Evolutionary conservation across 306 rosid genomes (phyloP).

Genomic region (Arachis hypogaea): DNA sequence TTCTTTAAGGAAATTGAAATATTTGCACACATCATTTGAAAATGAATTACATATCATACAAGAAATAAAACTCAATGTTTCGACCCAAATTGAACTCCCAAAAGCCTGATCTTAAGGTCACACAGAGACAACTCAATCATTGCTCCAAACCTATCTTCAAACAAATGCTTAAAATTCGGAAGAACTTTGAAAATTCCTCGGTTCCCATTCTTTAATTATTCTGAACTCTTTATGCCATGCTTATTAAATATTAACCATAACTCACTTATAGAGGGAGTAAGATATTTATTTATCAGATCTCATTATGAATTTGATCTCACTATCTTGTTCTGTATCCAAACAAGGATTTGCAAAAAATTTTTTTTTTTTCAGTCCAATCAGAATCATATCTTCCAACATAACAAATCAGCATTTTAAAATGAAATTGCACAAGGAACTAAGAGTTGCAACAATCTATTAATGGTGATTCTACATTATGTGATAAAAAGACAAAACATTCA

Average conservation of each 20-base stretch:
- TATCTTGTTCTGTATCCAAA: neutral
- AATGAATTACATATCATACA: neutral
- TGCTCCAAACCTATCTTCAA: too few species aligned
- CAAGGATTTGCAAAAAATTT: neutral
- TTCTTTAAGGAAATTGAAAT: conserved; percentile 10
- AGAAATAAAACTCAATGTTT: neutral
- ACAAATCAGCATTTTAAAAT: conserved; percentile 15
- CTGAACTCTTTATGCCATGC: too few species aligned
- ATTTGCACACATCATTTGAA: conserved; percentile 24
- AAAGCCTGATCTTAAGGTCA: too few species aligned
- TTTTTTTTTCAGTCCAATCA: conserved; percentile 24
- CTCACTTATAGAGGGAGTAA: neutral
- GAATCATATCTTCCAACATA: conserved; percentile 13
- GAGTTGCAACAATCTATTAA: conserved; percentile 34
- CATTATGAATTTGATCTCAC: neutral
- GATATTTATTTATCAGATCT: neutral
- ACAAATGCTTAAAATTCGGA: too few species aligned
- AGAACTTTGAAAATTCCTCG: too few species aligned
- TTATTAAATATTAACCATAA: neutral
- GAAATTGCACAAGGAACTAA: conserved; percentile 28
- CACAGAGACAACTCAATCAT: too few species aligned
- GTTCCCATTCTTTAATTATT: too few species aligned
- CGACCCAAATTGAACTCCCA: too few species aligned
- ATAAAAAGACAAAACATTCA: conserved; percentile 27
- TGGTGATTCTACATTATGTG: conserved; percentile 19